Base-by-base conservation (phyloP, 2,329 filamentous ascomycete genomes). In the Penicillium sp. region DNA sequence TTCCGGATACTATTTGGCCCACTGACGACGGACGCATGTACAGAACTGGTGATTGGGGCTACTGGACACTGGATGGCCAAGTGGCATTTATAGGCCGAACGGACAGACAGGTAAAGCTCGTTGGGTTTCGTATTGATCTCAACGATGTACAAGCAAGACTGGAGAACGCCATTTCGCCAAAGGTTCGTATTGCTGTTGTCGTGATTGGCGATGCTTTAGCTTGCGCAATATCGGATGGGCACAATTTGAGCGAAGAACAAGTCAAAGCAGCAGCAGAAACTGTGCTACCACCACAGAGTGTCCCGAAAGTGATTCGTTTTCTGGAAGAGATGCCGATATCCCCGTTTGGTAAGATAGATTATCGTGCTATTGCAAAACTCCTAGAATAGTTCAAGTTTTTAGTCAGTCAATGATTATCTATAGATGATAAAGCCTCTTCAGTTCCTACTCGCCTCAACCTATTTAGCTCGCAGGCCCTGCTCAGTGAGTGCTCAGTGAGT, bases 31-130 rank as follows among this genome's bases (percentile, higher is more conserved):
- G 71, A 55, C 47, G 26, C 2, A 78, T 75, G 67, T 77, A 76
- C 58, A 60, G 64, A 24, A 79, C 77, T 0, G 77, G 78, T 5
- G 78, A 80, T 59, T 55, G 63, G 1, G 76, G 69, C 3, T 70
- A 66, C n/a, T 73, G 72, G 62, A 67, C 62, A 1, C 50, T 64
- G 0, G 66, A 69, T 35, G 76, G 75, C 0, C 64, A 75, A n/a
- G 50, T 80, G 2, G 60, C 69, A 3, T 70, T 71, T 38, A 58
- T 72, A 4, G 74, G 76, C 1, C 71, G 79, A 3, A 71, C 68
- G 2, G 78, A 80, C 63, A 68, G 71, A 0, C 71, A 78, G 59
- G 64, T 75, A 57, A 74, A 75, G 54, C 49, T 74, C 1, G 63
- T 66, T 2, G 73, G 73, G 1, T 69, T 72, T 58, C 71, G 76